phyloP scores from a whole-genome alignment of 352 stramenopile genomes.

The Halophytophthora batemanensis region DNA sequence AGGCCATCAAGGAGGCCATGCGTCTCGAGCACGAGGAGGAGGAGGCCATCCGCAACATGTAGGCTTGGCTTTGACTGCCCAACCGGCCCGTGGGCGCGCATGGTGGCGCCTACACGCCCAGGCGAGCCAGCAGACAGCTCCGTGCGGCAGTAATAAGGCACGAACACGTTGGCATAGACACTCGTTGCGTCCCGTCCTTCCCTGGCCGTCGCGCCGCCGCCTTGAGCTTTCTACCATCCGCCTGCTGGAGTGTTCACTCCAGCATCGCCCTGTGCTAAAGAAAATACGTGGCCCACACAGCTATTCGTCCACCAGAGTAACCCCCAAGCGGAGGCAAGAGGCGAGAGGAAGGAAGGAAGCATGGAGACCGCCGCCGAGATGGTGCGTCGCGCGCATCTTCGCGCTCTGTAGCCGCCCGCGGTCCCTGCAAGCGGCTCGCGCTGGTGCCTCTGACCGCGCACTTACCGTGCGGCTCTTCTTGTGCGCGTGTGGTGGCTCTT shows the following conservation, averaged over 20 bases:
- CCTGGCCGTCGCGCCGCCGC: too few relatives aligned
- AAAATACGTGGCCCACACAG: too few relatives aligned
- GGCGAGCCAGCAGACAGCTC: too few relatives aligned
- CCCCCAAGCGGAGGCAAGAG: neutral
- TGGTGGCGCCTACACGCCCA: too few relatives aligned
- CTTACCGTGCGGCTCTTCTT: neutral
- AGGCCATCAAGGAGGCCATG: constrained; percentile 83
- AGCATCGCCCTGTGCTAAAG: too few relatives aligned
- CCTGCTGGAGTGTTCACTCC: too few relatives aligned
- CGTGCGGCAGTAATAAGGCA: too few relatives aligned
- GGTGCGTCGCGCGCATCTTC: constrained; percentile 4
- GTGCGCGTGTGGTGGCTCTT: neutral
- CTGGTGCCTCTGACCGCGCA: neutral
- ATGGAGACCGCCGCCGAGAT: constrained; percentile 35
- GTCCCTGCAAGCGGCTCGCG: neutral
- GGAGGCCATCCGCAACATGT: constrained; percentile 69
- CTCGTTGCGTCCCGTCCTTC: too few relatives aligned
- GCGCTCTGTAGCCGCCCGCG: neutral
- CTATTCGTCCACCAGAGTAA: neutral
- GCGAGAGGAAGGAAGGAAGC: constrained; percentile 22
- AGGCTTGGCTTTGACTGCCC: constrained; percentile 7
- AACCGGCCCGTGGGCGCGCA: too few relatives aligned
- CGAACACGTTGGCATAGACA: too few relatives aligned
- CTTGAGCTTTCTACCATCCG: too few relatives aligned
- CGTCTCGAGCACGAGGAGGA: constrained; percentile 81